These are phyloP conservation scores for Wickerhamiella sorbophila DNA, from an alignment of 805 yeast species.

Conservation along the genomic window DNA sequence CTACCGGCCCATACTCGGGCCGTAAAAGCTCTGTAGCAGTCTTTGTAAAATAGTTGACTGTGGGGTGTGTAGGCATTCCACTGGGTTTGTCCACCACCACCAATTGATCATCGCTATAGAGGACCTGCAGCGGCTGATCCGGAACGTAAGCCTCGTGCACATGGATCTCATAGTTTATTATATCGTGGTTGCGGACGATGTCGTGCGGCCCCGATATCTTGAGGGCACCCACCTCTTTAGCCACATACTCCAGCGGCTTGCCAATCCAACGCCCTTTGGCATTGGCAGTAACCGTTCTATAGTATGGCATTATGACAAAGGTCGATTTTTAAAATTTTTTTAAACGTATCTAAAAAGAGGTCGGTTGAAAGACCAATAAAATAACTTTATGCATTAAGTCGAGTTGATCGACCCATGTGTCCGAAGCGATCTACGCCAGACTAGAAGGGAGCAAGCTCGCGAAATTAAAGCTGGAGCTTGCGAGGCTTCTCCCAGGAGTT, in stretches of 20 bases:
- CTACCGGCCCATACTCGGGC: conserved; percentile 10
- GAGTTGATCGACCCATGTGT: background rate
- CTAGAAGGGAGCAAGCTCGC: background rate
- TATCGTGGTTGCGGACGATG: conserved; percentile 62
- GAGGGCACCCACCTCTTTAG: conserved; percentile 12
- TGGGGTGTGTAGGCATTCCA: conserved; percentile 91
- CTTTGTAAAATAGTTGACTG: conserved; percentile 67
- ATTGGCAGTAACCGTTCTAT: conserved; percentile 9
- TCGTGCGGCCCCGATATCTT: conserved; percentile 9
- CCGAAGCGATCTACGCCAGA: background rate
- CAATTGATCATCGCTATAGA: conserved; percentile 53
- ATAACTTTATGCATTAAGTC: background rate
- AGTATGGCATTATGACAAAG: conserved; percentile 10
- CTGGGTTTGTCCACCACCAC: conserved; percentile 83
- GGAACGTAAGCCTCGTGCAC: conserved; percentile 66
- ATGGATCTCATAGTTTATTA: conserved; percentile 64
- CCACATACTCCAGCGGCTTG: conserved; percentile 7
- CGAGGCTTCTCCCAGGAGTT: conserved; percentile 98
- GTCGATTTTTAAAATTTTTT: too few relatives aligned
- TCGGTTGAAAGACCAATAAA: conserved; percentile 11
- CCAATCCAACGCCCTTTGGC: conserved; percentile 21
- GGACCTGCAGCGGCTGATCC: conserved; percentile 46
- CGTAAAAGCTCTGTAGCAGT: conserved; percentile 17
- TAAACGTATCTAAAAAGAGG: conserved; percentile 4
- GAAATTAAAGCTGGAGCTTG: conserved; percentile 26